Evolutionary conservation across 345 rosid species (phyloP), one percentile per base, ranked within the genome.

Genomic region (Salix brachista): DNA sequence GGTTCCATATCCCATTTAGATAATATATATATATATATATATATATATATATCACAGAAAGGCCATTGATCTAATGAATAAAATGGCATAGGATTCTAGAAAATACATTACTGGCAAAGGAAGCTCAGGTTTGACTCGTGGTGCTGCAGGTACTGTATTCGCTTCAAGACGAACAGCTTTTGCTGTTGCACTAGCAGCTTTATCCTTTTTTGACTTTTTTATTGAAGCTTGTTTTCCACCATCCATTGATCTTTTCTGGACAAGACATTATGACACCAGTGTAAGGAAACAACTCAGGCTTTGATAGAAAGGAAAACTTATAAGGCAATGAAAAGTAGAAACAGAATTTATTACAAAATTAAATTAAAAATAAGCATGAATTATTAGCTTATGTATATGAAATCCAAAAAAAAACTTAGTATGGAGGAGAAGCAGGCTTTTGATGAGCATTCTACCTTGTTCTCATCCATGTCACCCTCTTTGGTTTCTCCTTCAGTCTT

Each of bases 61-160:
- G 2, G 13, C 5, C 12, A n/a, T 58, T n/a, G 28, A 58, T n/a
- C 28, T 58, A 18, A 34, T n/a, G 6, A 36, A 39, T 73, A 68
- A 60, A 52, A 75, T 62, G 72, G 69, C 26, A 73, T 17, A 73
- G 79, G 85, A 73, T 77, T 52, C 75, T 72, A 46, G 84, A 80
- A 84, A 78, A 65, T 96, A 96, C 98, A 89, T 90, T 81, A 89
- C 79, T 67, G 99, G 97, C 85, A 94, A 85, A 85, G 96, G 80
- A 84, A 96, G 99, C 88, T 92, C 97, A 5, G 97, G 77, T 85
- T 96, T 96, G 76, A 94, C 97, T 79, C 92, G 88, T 19, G 96
- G 95, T 1, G 93, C 94, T 1, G 78, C 37, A 23, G 92, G 56
- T 25, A 80, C 83, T 6, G 85, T 50, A 80, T 68, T 88, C 73